Base-by-base conservation (phyloP, 768 basidiomycete species). In the Terana coerulea region DNA sequence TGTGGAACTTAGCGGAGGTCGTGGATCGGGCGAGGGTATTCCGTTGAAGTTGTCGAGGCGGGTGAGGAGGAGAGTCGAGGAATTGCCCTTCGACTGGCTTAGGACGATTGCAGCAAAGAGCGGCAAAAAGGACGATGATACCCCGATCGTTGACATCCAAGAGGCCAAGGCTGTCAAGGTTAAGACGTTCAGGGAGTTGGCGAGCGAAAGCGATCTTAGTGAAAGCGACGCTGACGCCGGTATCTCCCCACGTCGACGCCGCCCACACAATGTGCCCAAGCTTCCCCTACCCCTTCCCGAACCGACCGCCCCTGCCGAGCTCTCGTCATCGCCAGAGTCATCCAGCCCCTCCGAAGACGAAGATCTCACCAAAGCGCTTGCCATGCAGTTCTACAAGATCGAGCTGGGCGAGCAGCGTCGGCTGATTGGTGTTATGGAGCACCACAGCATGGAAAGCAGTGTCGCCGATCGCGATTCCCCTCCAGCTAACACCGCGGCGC, bases 361-460 rank as follows among this genome's bases (percentile, higher is more conserved):
- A 49, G 86, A 85, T 22, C 78, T 63, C 34, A 59, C 86, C 1
- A 88, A 93, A 56, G 75, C 79, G 1, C 80, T 98, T 26, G 94
- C 95, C 1, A 84, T 84, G 77, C 93, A 98, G 69, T 98, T 95
- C 65, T 94, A 95, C 71, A 78, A 81, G 47, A 88, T 98, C 49
- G 95, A 98, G 64, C 74, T 92, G 1, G 88, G 88, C 3, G 95
- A 98, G 67, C 94, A 95, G 67, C 77, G 86, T 49, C 74, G 95
- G 11, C 71, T 98, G 30, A 89, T 91, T 72, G 86, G 86, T 4
- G 83, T 97, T 30, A 92, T 98, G 91, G 84, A 91, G 48, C 88
- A 91, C 66, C 95, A 97, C 65, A 79, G 84, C 2, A 76, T 72
- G 59, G 89, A 91, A 64, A 74, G 72, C 35, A 68, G 67, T 24